Evolutionary conservation across 768 basidiomycete genomes (phyloP), one percentile per base, ranked within the genome.

Genomic region (Porphyrellus cyaneotinctus): DNA sequence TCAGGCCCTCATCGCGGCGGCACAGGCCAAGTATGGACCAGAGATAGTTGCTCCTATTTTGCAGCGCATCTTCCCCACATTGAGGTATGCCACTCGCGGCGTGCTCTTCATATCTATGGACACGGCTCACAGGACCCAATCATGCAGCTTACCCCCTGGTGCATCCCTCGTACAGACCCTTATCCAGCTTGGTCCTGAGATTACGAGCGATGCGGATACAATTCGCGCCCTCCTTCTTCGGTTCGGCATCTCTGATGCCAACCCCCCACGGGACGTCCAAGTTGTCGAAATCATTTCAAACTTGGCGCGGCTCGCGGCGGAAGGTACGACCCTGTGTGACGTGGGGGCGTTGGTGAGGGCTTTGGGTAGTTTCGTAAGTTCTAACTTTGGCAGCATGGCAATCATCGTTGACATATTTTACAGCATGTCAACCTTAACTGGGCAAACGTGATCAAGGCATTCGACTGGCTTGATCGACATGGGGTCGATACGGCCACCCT

Each of bases 401-500:
- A 6, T 43, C 24, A 23, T 30, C 33, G 28, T 22, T 62, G 54
- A 50, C 63, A 43, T 59, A 55, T 56, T 56, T 47, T 56, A 18
- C 53, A 92, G 90, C 79, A 81, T 59, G 78, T 77, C 46, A 73
- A 75, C 26, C 69, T 95, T 49, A 81, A 89, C 62, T 95, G 92
- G 91, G 77, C 91, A 30, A 81, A 75, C 51, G 83, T 92, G 56
- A 85, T 97, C 64, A 83, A 84, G 57, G 81, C 88, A 4, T 95
- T 95, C 63, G 95, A 98, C 75, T 79, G 84, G 70, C 77, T 86
- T 7, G 85, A 90, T 66, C 82, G 91, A 42, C 83, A 85, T 55
- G 88, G 88, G 7, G 88, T 93, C 14, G 92, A 95, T 66, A 94
- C 91, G 3, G 85, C 89, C 30, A 91, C 91, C 0, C 71, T 97